Evolutionary conservation across 495 filamentous ascomycete genomes (phyloP), one percentile per base, ranked within the genome.

Genomic region (Pseudoneurospora amorphoporcata): DNA sequence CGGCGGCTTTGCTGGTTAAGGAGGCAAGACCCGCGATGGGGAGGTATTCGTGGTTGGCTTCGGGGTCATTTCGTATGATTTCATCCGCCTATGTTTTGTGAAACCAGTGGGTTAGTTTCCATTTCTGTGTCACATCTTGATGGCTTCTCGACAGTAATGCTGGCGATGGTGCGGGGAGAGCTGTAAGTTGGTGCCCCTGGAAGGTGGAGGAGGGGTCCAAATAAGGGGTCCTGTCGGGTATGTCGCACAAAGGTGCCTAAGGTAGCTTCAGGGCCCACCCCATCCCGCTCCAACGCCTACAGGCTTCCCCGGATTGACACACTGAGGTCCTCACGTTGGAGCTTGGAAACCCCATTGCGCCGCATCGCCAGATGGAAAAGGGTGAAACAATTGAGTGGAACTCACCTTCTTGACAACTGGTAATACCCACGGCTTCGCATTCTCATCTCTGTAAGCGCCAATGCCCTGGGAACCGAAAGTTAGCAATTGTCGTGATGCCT

Each of bases 391-490:
- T 32, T 14, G 53, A 61, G 68, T 68, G 45, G 71, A 43, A 79
- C 82, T 72, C 83, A 97, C 95, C 91, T 95, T 94, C 83, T 93
- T 95, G 69, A 99, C 95, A 14, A 98, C 96, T 1, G 96, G 94
- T 69, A 99, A 84, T 71, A 99, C 88, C 96, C 96, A 99, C n/a
- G 95, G 96, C 84, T 98, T 98, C 69, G 93, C 94, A 80, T 96
- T 90, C 82, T 99, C 85, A 73, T 97, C 96, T 78, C 95, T 88
- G 81, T 99, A 98, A 73, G 96, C 96, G 76, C 95, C 95, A 85
- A 98, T 94, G 71, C 95, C 95, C 84, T 86, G 38, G 43, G 74
- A 61, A 9, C 6, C 9, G 23, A 2, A 43, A 3, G 70, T 73
- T 23, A 76, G 70, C 58, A 69, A 10, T 61, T n/a, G 70, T 43